These are phyloP conservation scores for Pelargonium nanum DNA, from an alignment of 345 rosid genomes.

Conservation along the genomic window DNA sequence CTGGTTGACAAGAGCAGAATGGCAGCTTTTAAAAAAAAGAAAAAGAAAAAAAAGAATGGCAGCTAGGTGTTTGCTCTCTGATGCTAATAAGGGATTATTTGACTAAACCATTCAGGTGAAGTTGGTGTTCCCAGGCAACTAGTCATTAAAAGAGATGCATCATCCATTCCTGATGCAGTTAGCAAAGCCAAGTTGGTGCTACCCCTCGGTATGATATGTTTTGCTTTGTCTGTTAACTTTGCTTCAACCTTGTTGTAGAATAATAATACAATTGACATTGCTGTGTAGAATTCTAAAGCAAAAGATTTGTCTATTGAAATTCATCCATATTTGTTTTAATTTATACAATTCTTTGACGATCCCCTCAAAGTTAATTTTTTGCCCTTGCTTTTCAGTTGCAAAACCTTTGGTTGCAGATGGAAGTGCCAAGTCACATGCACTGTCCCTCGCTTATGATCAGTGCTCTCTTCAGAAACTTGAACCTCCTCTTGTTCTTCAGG, in stretches of 20 bases:
- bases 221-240: neutral
- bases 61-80: neutral
- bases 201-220: slow-evolving; percentile 43
- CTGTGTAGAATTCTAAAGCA: neutral
- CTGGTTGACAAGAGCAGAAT: neutral
- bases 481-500: slow-evolving; percentile 82
- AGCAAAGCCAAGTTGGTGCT: slow-evolving; percentile 45
- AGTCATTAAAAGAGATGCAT: slow-evolving; percentile 53
- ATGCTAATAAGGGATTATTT: slow-evolving; percentile 4
- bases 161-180: slow-evolving; percentile 54
- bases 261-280: neutral
- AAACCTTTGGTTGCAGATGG: slow-evolving; percentile 74
- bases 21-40: too few species aligned
- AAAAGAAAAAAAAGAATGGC: neutral
- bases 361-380: neutral
- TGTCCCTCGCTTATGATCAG: slow-evolving; percentile 64
- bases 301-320: neutral
- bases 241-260: slow-evolving; percentile 4
- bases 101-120: slow-evolving; percentile 31
- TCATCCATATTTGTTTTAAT: neutral
- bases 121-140: slow-evolving; percentile 59
- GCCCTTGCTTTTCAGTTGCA: slow-evolving; percentile 40
- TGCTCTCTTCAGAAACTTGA: slow-evolving; percentile 57
- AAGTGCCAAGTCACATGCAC: slow-evolving; percentile 68
- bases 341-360: neutral